These are phyloP conservation scores for Hypomyces perniciosus DNA, from an alignment of 2,329 filamentous ascomycete genomes.

Conservation along the genomic window DNA sequence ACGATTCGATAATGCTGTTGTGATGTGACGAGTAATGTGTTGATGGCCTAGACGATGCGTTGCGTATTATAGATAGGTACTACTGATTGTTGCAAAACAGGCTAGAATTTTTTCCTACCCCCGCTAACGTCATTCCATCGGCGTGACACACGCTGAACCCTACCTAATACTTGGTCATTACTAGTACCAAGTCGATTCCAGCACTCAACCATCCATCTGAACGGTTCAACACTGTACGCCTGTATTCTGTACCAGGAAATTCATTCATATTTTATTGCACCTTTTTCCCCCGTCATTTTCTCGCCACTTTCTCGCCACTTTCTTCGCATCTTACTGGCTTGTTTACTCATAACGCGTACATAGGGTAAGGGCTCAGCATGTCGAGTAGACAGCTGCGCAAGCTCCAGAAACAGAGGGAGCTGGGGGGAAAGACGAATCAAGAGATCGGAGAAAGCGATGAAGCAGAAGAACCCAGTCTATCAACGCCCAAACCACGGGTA, in stretches of 20 bases:
- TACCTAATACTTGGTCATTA: neutral
- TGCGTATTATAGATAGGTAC: too few relatives aligned
- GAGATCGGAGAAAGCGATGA: constrained; percentile 27
- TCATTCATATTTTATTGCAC: too few relatives aligned
- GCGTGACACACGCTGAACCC: constrained; percentile 12
- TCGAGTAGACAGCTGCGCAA: constrained; percentile 48
- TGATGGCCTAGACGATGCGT: neutral
- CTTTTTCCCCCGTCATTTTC: neutral
- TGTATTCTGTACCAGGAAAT: too few relatives aligned
- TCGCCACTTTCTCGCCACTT: neutral
- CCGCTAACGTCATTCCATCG: constrained; percentile 5
- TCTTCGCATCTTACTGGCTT: neutral
- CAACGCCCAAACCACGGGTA: constrained; percentile 32
- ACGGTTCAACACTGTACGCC: too few relatives aligned
- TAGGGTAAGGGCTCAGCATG: constrained; percentile 27
- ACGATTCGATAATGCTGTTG: too few relatives aligned
- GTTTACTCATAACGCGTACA: neutral
- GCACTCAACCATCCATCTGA: too few relatives aligned
- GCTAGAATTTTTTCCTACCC: constrained; percentile 4
- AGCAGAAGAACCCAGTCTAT: constrained; percentile 25
- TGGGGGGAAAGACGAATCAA: constrained; percentile 23
- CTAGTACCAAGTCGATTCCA: neutral
- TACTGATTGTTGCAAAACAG: neutral
- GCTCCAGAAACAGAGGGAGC: constrained; percentile 45
- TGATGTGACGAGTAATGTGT: neutral